These are phyloP conservation scores for Bolboschoenoplectus hybrid DNA, from an alignment of 202 grass and related monocot species.

Conservation along the genomic window DNA sequence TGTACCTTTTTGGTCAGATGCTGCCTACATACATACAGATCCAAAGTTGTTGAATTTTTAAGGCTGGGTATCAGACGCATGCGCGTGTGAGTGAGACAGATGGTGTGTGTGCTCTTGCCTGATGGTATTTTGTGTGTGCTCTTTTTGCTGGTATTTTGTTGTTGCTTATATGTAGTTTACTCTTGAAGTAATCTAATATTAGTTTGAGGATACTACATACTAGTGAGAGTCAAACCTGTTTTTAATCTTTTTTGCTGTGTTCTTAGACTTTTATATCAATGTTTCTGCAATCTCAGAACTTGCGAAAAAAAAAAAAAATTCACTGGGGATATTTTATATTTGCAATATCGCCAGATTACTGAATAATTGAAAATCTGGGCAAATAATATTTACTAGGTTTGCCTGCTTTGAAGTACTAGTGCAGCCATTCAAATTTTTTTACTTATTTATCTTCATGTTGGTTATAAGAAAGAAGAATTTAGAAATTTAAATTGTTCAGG, in stretches of 20 bases:
- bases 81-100: background rate
- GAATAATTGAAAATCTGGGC: background rate
- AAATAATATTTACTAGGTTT: conserved; percentile 5
- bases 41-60: conserved; percentile 59
- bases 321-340: background rate
- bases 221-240: background rate
- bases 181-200: conserved; percentile 3
- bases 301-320: background rate
- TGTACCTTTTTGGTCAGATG: conserved; percentile 68
- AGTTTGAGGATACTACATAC: background rate
- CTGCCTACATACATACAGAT: conserved; percentile 78
- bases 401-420: background rate
- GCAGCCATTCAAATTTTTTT: background rate
- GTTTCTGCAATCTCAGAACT: background rate
- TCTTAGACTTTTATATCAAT: background rate
- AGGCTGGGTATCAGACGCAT: background rate
- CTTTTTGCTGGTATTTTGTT: background rate
- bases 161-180: background rate
- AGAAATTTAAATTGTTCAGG: background rate
- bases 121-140: background rate
- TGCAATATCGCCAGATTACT: background rate
- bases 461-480: background rate
- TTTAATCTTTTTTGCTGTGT: background rate
- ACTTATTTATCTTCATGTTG: background rate
- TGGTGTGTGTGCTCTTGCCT: background rate